phyloP scores from a whole-genome alignment of 768 basidiomycete species.

The Auriculariales sp. region DNA sequence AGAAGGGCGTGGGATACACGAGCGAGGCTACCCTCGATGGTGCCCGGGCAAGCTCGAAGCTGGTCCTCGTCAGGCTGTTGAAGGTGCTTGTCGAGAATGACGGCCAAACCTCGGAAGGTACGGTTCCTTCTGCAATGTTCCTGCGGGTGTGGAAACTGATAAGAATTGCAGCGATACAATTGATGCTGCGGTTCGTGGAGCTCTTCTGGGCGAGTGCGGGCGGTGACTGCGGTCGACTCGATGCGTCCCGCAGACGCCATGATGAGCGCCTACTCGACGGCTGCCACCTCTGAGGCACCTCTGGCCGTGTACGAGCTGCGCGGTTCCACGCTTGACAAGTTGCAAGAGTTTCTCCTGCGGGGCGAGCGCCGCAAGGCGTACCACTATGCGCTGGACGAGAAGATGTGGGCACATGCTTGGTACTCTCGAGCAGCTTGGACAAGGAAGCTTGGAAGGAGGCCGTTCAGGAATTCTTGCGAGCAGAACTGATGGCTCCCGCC shows the following conservation, averaged over 20 bases:
- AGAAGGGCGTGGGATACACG: constrained; percentile 61
- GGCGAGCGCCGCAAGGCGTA: constrained; percentile 82
- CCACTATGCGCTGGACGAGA: constrained; percentile 75
- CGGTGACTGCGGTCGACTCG: not conserved
- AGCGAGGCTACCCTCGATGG: constrained; percentile 34
- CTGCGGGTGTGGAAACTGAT: too few species aligned
- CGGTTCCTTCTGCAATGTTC: constrained; percentile 15
- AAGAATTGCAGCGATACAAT: constrained; percentile 43
- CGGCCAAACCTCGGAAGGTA: constrained; percentile 80
- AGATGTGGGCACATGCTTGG: constrained; percentile 90
- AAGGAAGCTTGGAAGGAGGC: constrained; percentile 90
- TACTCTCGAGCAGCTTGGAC: constrained; percentile 87
- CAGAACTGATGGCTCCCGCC: constrained; percentile 37
- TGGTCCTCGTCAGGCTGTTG: constrained; percentile 58
- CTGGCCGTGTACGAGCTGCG: constrained; percentile 46
- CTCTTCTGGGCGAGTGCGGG: constrained; percentile 27
- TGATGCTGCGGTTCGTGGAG: constrained; percentile 61
- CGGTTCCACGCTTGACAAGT: constrained; percentile 54
- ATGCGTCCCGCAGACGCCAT: constrained; percentile 5
- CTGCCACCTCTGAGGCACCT: constrained; percentile 25
- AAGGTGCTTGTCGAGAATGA: constrained; percentile 80
- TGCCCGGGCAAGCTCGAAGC: constrained; percentile 57
- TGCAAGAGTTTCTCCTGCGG: constrained; percentile 63
- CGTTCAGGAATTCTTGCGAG: constrained; percentile 67
- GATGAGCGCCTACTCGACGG: constrained; percentile 12